Conservation (phyloP, 73 alveolate genomes). For the Effrenium voratum region DNA sequence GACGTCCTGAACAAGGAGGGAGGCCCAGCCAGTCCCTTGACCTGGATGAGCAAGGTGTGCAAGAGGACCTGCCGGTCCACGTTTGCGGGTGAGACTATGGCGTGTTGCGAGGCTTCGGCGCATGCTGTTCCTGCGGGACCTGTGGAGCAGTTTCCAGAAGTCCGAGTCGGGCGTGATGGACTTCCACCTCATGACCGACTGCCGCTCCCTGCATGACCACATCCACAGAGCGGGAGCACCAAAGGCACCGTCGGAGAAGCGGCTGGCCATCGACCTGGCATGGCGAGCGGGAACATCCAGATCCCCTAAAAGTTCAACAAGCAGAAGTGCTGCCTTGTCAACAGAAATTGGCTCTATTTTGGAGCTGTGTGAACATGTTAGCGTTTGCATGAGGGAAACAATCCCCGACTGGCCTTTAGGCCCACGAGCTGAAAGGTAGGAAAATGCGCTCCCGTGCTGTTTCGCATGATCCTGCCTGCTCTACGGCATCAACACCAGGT, state of each 20-base stretch:
- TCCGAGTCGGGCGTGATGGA: background rate
- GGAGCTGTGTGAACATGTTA: too few species aligned
- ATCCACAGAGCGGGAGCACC: constrained; percentile 22
- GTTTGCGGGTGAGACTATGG: constrained; percentile 52
- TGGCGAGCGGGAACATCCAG: too few species aligned
- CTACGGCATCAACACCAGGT: too few species aligned
- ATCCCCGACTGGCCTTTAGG: too few species aligned
- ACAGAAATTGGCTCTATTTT: too few species aligned
- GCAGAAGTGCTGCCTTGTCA: too few species aligned
- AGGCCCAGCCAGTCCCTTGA: background rate
- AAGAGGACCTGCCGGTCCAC: constrained; percentile 14
- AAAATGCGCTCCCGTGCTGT: too few species aligned
- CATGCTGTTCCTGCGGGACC: background rate
- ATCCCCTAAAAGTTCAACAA: too few species aligned
- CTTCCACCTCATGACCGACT: constrained; percentile 10
- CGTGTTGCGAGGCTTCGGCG: constrained; percentile 25
- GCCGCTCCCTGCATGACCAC: constrained; percentile 8
- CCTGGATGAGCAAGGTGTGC: constrained; percentile 13
- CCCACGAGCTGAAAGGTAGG: too few species aligned
- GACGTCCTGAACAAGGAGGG: background rate
- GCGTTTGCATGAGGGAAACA: too few species aligned
- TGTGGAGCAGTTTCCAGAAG: background rate
- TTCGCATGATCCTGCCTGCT: too few species aligned
- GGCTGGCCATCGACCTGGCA: constrained; percentile 40
- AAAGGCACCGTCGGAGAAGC: constrained; percentile 25